phyloP scores from a whole-genome alignment of 192 early-diverging fungal genomes.

The Coemansia furcata region DNA sequence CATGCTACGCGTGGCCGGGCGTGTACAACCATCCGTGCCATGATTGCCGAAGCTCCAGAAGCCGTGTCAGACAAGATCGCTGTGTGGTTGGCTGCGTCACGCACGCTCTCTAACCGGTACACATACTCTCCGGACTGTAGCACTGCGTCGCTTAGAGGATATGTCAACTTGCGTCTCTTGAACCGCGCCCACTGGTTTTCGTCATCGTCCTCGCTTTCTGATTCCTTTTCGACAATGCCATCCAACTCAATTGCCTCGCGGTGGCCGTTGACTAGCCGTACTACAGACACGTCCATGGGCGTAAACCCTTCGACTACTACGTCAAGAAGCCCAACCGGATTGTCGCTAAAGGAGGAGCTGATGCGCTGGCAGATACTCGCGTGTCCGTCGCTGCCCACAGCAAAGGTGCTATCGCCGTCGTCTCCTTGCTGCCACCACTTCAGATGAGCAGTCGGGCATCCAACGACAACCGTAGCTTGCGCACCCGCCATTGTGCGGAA shows the following conservation, averaged over 20 bases:
- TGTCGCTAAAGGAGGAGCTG: neutral
- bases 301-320: conserved; percentile 43
- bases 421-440: conserved; percentile 23
- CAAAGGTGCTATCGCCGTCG: conserved; percentile 19
- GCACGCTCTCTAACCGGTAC: conserved; percentile 41
- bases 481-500: conserved; percentile 40
- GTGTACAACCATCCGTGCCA: conserved; percentile 42
- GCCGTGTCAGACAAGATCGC: conserved; percentile 18
- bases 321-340: conserved; percentile 18
- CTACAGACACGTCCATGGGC: conserved; percentile 44
- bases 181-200: conserved; percentile 23
- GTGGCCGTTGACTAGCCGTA: conserved; percentile 44
- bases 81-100: conserved; percentile 45
- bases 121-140: conserved; percentile 46
- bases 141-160: conserved; percentile 45
- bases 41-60: conserved; percentile 1
- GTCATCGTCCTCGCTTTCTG: neutral
- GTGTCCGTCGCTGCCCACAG: conserved; percentile 37
- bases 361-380: conserved; percentile 50
- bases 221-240: neutral
- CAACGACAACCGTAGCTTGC: conserved; percentile 40
- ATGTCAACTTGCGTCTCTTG: conserved; percentile 15
- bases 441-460: conserved; percentile 36
- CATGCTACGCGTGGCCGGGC: conserved; percentile 27
- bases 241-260: conserved; percentile 46